Conservation (phyloP, 768 basidiomycete genomes). For the Mycena filopes region DNA sequence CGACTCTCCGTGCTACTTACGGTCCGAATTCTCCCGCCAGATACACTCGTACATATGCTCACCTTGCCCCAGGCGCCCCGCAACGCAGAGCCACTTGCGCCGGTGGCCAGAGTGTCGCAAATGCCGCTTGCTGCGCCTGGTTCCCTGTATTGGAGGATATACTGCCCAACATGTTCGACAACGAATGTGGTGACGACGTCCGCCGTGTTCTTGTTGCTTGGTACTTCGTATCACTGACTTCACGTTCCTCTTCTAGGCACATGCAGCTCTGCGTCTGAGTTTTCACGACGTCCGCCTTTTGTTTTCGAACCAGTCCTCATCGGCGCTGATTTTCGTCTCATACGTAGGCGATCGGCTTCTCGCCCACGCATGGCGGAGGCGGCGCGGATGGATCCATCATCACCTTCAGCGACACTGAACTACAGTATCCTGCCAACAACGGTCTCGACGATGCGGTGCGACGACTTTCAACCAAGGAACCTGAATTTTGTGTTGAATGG, state of each 20-base stretch:
- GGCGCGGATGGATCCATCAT: constrained; percentile 47
- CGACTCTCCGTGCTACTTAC: neutral
- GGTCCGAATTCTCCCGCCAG: neutral
- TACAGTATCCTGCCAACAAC: constrained; percentile 40
- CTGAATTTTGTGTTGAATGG: neutral
- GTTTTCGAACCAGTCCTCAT: no score
- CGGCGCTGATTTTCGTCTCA: no score
- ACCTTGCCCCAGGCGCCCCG: constrained; percentile 11
- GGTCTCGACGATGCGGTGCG: constrained; percentile 42
- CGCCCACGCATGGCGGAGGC: constrained; percentile 22
- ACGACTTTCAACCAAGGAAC: neutral
- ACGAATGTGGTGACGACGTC: constrained; percentile 45
- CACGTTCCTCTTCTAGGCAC: constrained; percentile 2
- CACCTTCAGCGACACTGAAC: constrained; percentile 42
- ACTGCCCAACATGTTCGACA: constrained; percentile 40
- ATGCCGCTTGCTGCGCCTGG: constrained; percentile 45
- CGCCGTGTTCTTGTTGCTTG: constrained; percentile 24
- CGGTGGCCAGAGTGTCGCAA: constrained; percentile 42
- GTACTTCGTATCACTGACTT: neutral
- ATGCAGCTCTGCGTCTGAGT: constrained; percentile 22
- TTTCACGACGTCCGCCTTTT: constrained; percentile 28
- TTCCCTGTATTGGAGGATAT: constrained; percentile 46
- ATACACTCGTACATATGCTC: neutral
- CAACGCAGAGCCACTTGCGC: constrained; percentile 36
- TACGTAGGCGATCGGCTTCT: constrained; percentile 35